Evolutionary conservation across 2,329 filamentous ascomycete genomes (phyloP).

Genomic region (Cladosporium cucumerinum): DNA sequence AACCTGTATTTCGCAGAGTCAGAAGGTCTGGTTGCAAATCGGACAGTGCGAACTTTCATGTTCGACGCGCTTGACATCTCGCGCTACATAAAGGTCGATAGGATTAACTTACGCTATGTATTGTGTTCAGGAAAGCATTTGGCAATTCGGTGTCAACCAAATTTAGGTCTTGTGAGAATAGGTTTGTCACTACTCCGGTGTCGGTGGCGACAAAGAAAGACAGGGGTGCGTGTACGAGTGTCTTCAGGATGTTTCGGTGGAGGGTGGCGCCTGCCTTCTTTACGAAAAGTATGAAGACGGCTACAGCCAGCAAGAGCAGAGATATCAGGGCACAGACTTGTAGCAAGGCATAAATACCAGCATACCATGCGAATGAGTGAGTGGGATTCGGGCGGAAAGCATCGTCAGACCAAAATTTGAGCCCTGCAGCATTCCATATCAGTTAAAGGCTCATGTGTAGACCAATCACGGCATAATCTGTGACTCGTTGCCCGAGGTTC

Average conservation of each 20-base stretch:
- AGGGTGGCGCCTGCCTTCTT: not conserved
- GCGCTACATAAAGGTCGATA: not conserved
- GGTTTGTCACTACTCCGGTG: not conserved
- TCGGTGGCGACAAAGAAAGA: not conserved
- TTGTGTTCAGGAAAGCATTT: not conserved
- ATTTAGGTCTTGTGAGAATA: not conserved
- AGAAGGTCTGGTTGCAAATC: not conserved
- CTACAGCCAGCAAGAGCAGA: not conserved
- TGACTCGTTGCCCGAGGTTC: not conserved
- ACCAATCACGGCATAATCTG: not conserved
- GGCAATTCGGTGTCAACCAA: not conserved
- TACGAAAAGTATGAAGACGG: not conserved
- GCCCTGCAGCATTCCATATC: not conserved
- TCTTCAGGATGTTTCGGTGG: not conserved
- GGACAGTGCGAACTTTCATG: not conserved
- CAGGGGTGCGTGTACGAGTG: not conserved
- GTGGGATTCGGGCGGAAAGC: not conserved
- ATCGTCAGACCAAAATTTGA: not conserved
- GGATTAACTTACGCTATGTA: not conserved
- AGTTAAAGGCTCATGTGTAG: not conserved
- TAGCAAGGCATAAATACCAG: not conserved
- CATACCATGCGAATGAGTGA: not conserved
- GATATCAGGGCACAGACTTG: not conserved
- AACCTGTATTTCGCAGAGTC: not conserved
- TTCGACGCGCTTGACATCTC: not conserved